phyloP scores from a whole-genome alignment of 176 grass and related monocot species.

The Panicum miliaceum region DNA sequence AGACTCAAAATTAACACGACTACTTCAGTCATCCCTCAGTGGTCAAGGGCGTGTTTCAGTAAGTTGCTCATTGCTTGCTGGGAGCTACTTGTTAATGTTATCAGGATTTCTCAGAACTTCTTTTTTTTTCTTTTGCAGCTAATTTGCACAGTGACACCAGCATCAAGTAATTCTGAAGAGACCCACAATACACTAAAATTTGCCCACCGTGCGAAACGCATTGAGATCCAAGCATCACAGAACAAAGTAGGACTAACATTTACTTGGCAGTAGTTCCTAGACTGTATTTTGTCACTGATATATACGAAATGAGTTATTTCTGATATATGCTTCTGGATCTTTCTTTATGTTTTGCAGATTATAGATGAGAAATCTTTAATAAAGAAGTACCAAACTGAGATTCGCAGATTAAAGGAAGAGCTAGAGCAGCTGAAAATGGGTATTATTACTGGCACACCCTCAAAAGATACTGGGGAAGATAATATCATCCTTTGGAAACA shows the following conservation, averaged over 20 bases:
- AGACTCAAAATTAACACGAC: slow-evolving; percentile 98
- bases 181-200: slow-evolving; percentile 99
- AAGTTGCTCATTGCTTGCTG: slow-evolving; percentile 44
- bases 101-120: slow-evolving; percentile 31
- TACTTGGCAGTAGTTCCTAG: slow-evolving; percentile 40
- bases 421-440: slow-evolving; percentile 96
- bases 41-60: slow-evolving; percentile 99
- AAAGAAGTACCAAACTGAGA: slow-evolving; percentile 99
- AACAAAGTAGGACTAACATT: slow-evolving; percentile 75
- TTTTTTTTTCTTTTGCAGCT: slow-evolving; percentile 63
- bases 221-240: slow-evolving; percentile 98
- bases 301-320: slow-evolving; percentile 22
- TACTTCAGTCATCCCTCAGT: slow-evolving; percentile 98
- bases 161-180: slow-evolving; percentile 98
- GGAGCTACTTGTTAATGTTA: slow-evolving; percentile 7
- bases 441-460: slow-evolving; percentile 72
- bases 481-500: slow-evolving; percentile 92
- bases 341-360: slow-evolving; percentile 67
- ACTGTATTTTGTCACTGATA: slow-evolving; percentile 23
- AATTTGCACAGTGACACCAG: slow-evolving; percentile 96
- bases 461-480: slow-evolving; percentile 73
- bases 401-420: slow-evolving; percentile 90
- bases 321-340: slow-evolving; percentile 37
- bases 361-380: slow-evolving; percentile 99
- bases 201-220: slow-evolving; percentile 90